Conservation (phyloP, 805 yeast species). For the Pichia scutulata region DNA sequence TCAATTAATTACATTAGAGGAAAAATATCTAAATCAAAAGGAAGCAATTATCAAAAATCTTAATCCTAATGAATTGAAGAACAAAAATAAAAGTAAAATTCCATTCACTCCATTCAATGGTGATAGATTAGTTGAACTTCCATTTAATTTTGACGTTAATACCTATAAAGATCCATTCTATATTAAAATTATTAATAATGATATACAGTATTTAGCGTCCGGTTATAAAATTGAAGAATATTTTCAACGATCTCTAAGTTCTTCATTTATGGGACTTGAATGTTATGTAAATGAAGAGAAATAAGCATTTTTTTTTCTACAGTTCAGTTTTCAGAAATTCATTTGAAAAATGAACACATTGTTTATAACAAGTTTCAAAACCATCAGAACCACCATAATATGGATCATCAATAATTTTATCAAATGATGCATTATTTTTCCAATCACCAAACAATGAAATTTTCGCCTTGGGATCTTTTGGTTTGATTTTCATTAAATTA, state of each 20-base stretch:
- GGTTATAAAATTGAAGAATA: constrained; percentile 73
- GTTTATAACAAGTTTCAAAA: constrained; percentile 71
- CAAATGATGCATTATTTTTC: constrained; percentile 44
- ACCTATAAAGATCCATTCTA: constrained; percentile 57
- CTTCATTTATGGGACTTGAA: constrained; percentile 85
- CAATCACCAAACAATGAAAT: constrained; percentile 77
- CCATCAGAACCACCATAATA: constrained; percentile 86
- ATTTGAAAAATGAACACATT: constrained; percentile 66
- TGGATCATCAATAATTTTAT: constrained; percentile 74
- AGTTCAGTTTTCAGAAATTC: constrained; percentile 52
- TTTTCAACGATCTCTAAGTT: constrained; percentile 70
- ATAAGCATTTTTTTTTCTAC: constrained; percentile 1
- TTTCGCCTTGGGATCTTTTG: constrained; percentile 40
- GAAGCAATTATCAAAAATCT: constrained; percentile 21
- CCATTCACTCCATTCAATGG: constrained; percentile 97
- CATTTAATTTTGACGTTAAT: constrained; percentile 34
- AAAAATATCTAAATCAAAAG: constrained; percentile 22
- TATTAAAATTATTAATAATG: constrained; percentile 27
- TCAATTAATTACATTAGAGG: constrained; percentile 38
- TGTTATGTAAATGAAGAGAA: constrained; percentile 66
- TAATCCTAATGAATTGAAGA: constrained; percentile 17
- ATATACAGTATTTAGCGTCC: constrained; percentile 69
- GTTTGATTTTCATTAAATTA: constrained; percentile 45
- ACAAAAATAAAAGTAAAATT: constrained; percentile 18
- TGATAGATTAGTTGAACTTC: constrained; percentile 54